Percentiles rank a stretch among this genome's conserved stretches.
Conservation (phyloP, 192 early-diverging fungal genomes). For the Umbelopsis isabellina region DNA sequence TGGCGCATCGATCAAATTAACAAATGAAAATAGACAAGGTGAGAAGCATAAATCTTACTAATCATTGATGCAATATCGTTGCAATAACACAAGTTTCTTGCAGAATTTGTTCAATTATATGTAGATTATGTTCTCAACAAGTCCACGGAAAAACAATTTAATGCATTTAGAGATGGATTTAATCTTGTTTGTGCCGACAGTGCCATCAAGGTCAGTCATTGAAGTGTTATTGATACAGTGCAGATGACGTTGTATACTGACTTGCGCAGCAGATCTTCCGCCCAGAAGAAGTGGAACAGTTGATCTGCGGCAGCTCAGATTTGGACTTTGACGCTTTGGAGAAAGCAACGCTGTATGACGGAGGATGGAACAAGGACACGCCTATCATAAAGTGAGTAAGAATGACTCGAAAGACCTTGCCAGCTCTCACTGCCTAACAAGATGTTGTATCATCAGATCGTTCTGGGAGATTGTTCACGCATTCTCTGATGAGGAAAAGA, state of each 20-base stretch:
- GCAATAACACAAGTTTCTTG: too few relatives aligned
- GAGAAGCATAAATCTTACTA: neutral
- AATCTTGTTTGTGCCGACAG: constrained; percentile 68
- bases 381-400: constrained; percentile 59
- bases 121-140: constrained; percentile 78
- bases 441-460: constrained; percentile 38
- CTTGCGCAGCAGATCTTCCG: constrained; percentile 62
- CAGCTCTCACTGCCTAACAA: neutral
- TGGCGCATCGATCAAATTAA: constrained; percentile 67
- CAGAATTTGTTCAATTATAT: constrained; percentile 83
- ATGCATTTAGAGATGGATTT: constrained; percentile 84
- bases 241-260: constrained; percentile 23
- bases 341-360: constrained; percentile 82
- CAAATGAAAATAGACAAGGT: constrained; percentile 69
- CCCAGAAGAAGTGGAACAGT: constrained; percentile 87
- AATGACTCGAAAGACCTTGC: neutral
- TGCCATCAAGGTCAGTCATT: constrained; percentile 55
- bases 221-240: neutral
- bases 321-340: constrained; percentile 85
- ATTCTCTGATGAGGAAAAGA: constrained; percentile 85
- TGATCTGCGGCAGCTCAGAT: constrained; percentile 85
- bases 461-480: constrained; percentile 89
- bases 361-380: constrained; percentile 70
- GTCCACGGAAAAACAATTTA: constrained; percentile 69
- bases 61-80: constrained; percentile 5